Evolutionary conservation across 2,329 filamentous ascomycete genomes (phyloP).

Genomic region (Apiospora kogelbergensis): DNA sequence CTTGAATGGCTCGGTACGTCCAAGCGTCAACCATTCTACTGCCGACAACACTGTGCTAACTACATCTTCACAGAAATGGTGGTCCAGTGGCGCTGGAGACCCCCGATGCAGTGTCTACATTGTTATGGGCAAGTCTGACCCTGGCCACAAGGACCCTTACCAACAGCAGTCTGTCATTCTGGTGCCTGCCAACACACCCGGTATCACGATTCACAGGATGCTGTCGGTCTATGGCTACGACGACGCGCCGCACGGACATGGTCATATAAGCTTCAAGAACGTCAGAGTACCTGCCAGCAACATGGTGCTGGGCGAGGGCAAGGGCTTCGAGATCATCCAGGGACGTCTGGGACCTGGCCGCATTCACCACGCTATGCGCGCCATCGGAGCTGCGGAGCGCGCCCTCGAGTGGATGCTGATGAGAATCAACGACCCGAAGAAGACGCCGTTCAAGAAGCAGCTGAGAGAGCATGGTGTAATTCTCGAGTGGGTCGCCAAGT

Average conservation of each 20-base stretch:
- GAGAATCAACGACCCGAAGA: constrained; percentile 86
- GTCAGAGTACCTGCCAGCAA: constrained; percentile 83
- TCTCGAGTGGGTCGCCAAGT: constrained; percentile 90
- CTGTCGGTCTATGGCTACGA: constrained; percentile 93
- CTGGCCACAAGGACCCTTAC: constrained; percentile 74
- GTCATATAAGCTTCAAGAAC: constrained; percentile 85
- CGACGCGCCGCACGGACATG: constrained; percentile 97
- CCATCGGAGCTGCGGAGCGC: constrained; percentile 85
- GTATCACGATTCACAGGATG: constrained; percentile 93
- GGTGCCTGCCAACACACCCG: constrained; percentile 77
- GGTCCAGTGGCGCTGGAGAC: constrained; percentile 94
- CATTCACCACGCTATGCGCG: constrained; percentile 97
- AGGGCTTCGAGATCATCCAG: constrained; percentile 98
- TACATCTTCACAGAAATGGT: constrained; percentile 77
- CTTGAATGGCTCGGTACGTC: constrained; percentile 64
- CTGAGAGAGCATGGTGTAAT: constrained; percentile 90
- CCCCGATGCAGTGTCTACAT: constrained; percentile 90
- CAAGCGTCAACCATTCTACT: background rate
- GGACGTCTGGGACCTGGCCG: constrained; percentile 92
- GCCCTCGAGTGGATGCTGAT: constrained; percentile 94
- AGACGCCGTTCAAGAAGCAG: constrained; percentile 88
- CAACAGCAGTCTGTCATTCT: constrained; percentile 91
- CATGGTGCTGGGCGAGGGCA: constrained; percentile 89
- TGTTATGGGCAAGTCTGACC: constrained; percentile 91
- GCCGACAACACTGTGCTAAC: background rate